These are phyloP conservation scores for Xerocomellus dryophilus DNA, from an alignment of 768 basidiomycete species.

Conservation along the genomic window DNA sequence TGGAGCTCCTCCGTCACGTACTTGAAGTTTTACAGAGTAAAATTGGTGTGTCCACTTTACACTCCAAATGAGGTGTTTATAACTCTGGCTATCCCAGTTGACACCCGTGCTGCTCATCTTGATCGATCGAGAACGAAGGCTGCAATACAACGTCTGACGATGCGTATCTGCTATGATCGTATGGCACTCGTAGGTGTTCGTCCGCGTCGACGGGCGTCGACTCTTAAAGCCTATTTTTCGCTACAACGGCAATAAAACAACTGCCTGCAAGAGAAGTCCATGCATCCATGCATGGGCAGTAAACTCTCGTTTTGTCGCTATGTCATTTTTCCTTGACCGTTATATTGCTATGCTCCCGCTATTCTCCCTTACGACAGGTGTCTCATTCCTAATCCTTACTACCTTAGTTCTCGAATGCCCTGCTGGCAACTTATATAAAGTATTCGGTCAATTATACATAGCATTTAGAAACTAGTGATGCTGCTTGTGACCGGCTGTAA, in stretches of 20 bases:
- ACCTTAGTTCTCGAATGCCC: not conserved
- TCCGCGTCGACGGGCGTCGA: slow-evolving; percentile 20
- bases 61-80: not conserved
- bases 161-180: slow-evolving; percentile 65
- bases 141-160: slow-evolving; percentile 57
- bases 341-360: not conserved
- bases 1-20: slow-evolving; percentile 47
- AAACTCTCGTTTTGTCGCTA: not conserved
- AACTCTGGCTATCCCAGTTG: slow-evolving; percentile 40
- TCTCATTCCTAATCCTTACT: not conserved
- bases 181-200: slow-evolving; percentile 29
- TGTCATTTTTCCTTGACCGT: not conserved
- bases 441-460: slow-evolving; percentile 27
- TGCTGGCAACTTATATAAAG: slow-evolving; percentile 15
- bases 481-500: too few relatives aligned
- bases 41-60: slow-evolving; percentile 47
- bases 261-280: not conserved
- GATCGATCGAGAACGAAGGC: slow-evolving; percentile 76
- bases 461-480: too few relatives aligned
- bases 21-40: slow-evolving; percentile 55
- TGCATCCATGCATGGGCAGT: not conserved
- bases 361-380: not conserved
- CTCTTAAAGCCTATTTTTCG: slow-evolving; percentile 31
- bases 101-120: slow-evolving; percentile 70
- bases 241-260: slow-evolving; percentile 19